phyloP scores from a whole-genome alignment of 176 grass and related monocot species.

The Lolium rigidum region DNA sequence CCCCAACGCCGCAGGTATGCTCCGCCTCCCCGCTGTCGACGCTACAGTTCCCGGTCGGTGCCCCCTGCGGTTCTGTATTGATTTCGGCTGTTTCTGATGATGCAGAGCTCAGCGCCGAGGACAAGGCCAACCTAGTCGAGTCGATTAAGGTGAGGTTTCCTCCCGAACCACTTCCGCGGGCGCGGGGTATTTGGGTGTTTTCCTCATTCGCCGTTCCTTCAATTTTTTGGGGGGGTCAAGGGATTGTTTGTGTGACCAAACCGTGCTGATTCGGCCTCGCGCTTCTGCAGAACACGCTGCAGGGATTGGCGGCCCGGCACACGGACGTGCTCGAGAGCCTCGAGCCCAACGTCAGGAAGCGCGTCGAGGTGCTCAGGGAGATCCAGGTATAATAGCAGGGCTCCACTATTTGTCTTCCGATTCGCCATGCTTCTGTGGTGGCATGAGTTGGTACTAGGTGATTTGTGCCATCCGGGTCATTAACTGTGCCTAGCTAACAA shows the following conservation, averaged over 20 bases:
- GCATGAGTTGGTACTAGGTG: background rate
- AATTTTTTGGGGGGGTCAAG: background rate
- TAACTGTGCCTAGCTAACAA: background rate
- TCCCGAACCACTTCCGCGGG: background rate
- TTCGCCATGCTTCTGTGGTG: background rate
- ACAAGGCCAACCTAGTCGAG: constrained; percentile 67
- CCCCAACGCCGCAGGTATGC: constrained; percentile 46
- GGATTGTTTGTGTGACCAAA: background rate
- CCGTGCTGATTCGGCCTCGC: constrained; percentile 15
- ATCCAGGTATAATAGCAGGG: constrained; percentile 59
- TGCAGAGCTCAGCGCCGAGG: constrained; percentile 74
- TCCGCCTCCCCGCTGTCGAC: background rate
- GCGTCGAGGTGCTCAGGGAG: constrained; percentile 72
- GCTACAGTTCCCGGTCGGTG: background rate
- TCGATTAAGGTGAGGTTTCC: constrained; percentile 69
- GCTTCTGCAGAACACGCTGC: constrained; percentile 64
- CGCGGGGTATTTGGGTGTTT: background rate
- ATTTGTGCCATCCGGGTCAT: constrained; percentile 22
- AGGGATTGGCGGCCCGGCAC: constrained; percentile 71
- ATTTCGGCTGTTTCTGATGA: constrained; percentile 21
- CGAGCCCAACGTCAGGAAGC: constrained; percentile 82
- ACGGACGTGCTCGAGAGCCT: constrained; percentile 69
- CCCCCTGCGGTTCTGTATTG: constrained; percentile 9
- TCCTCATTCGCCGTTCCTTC: background rate
- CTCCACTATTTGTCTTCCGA: background rate